Evolutionary conservation across 1,139 yeast genomes (phyloP), one percentile per base, ranked within the genome.

Genomic region (Blastobotrys ciferrii): DNA sequence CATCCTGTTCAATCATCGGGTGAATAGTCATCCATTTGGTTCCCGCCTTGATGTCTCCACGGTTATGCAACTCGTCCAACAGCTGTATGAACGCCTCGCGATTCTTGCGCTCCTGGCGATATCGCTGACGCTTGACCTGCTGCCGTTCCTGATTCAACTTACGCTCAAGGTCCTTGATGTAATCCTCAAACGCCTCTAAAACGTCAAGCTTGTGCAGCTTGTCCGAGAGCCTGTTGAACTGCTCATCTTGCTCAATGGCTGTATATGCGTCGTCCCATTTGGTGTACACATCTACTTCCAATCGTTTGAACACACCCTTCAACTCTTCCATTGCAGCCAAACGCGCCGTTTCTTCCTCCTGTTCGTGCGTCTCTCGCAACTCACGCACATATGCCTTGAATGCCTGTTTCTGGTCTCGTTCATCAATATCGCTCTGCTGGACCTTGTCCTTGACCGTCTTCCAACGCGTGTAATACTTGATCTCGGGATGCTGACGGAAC

Each of bases 381-480:
- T 62, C 58, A 5, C 62, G 66, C 1, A 79, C 72, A 58, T 74
- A 84, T 32, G 77, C 51, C 11, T 81, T 74, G 32, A 84, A 74
- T 28, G 82, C 78, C 2, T 74, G 45, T 41, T 58, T 42, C 33
- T 53, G 52, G 19, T 60, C 60, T 18, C 55, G 50, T 15, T 49
- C 56, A 31, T 54, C 59, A 11, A 36, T 18, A 18, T 36, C 40
- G 11, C 11, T 19, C 13, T 19, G 28, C 4, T 46, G 42, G 1
- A 49, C 48, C n/a, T 40, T 12, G 18, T 68, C 69, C 53, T 75
- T 77, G 1, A 79, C 72, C 0, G 83, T 75, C 28, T 64, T 52
- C 96, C 96, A 89, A 39, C 87, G 69, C 0, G 95, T 81, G 51
- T 74, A 77, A 53, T 80, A 73, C 33, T 73, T 71, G 32, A 88